Percentiles rank a stretch among this genome's conserved stretches.
Evolutionary conservation across 2,329 filamentous ascomycete genomes (phyloP).

Genomic region (Botrytis fabae): DNA sequence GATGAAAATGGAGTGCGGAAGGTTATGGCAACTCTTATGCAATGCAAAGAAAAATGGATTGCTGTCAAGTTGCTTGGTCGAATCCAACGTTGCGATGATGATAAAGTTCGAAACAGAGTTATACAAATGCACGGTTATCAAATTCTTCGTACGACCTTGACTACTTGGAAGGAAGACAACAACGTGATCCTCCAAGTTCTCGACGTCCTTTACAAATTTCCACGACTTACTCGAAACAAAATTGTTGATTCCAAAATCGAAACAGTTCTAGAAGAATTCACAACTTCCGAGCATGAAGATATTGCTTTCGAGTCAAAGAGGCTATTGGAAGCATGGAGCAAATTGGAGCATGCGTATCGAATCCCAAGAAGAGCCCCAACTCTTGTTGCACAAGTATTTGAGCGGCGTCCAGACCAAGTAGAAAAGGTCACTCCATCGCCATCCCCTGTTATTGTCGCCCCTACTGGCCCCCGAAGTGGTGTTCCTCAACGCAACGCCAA

Average conservation of each 20-base stretch:
- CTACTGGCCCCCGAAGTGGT: conserved; percentile 49
- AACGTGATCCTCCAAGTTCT: conserved; percentile 89
- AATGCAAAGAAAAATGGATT: conserved; percentile 99
- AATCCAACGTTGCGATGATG: conserved; percentile 83
- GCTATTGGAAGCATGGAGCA: conserved; percentile 82
- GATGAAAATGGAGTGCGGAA: conserved; percentile 84
- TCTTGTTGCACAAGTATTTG: conserved; percentile 47
- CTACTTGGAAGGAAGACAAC: conserved; percentile 83
- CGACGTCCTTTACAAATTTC: conserved; percentile 84
- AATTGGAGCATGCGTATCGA: conserved; percentile 85
- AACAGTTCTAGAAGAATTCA: conserved; percentile 69
- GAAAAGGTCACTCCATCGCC: conserved; percentile 46
- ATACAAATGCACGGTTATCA: conserved; percentile 97
- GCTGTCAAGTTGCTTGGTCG: conserved; percentile 90
- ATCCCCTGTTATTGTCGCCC: conserved; percentile 41
- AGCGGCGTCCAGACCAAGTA: conserved; percentile 62
- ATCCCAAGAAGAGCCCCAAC: conserved; percentile 74
- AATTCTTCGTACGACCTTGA: conserved; percentile 84
- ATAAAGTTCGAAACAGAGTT: conserved; percentile 82
- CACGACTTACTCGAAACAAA: conserved; percentile 92
- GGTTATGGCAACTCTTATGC: conserved; percentile 94
- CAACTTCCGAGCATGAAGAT: conserved; percentile 67
- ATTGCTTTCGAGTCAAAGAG: conserved; percentile 70
- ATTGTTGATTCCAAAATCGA: conserved; percentile 97
- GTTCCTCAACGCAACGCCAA: conserved; percentile 58